These are phyloP conservation scores for Aspergillus tamarii DNA, from an alignment of 2,329 filamentous ascomycete genomes.

Conservation along the genomic window DNA sequence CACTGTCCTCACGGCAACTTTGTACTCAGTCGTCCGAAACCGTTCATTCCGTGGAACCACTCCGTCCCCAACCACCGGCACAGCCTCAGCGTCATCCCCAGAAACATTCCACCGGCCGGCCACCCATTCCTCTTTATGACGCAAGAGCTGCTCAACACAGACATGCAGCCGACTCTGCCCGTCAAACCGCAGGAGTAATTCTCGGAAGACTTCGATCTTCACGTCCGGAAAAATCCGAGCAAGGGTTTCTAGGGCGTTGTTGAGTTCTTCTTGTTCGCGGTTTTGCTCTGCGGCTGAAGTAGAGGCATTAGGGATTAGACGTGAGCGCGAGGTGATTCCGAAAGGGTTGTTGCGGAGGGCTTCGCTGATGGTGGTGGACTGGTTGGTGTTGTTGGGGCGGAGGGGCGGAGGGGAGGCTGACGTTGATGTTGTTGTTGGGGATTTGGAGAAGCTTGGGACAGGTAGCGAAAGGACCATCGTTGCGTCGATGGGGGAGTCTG, in stretches of 20 bases:
- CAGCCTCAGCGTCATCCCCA: neutral
- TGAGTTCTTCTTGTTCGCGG: conserved; percentile 44
- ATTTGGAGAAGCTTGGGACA: conserved; percentile 40
- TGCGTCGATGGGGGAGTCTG: conserved; percentile 19
- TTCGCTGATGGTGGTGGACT: conserved; percentile 45
- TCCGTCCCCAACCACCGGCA: neutral
- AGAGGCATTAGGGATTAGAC: conserved; percentile 22
- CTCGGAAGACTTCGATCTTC: conserved; percentile 51
- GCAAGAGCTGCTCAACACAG: conserved; percentile 51
- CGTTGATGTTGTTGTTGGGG: conserved; percentile 26
- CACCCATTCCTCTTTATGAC: conserved; percentile 52
- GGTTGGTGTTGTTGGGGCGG: conserved; percentile 26
- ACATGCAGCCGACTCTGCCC: conserved; percentile 51
- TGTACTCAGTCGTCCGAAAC: conserved; percentile 50
- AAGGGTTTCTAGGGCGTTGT: conserved; percentile 45
- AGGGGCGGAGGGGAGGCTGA: conserved; percentile 25
- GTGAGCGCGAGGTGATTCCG: conserved; percentile 35
- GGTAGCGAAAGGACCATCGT: conserved; percentile 45
- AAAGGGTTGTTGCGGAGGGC: conserved; percentile 51
- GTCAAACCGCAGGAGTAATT: conserved; percentile 50
- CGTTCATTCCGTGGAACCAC: conserved; percentile 44
- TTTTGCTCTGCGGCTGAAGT: conserved; percentile 33
- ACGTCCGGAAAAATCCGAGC: conserved; percentile 51
- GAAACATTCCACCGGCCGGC: conserved; percentile 50
- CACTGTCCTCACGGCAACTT: conserved; percentile 41